Percentiles rank a stretch among this genome's conserved stretches.
Evolutionary conservation across 164 flowering plant species (phyloP).

Genomic region (Tetrastigma voinierianum): DNA sequence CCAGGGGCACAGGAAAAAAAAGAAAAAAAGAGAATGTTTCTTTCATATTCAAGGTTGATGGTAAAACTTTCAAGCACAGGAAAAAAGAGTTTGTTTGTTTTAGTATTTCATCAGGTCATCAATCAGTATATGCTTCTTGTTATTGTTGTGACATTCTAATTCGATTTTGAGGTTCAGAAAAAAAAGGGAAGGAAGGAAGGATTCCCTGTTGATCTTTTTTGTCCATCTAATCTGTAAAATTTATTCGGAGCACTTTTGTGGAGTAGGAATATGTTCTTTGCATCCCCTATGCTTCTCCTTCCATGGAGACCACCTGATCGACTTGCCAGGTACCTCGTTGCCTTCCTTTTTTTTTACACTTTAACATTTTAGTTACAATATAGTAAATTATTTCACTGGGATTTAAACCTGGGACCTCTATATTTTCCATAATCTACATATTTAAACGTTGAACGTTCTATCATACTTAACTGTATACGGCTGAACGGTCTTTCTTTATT

Average conservation of each 20-base stretch:
- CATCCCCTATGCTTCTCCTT: not conserved
- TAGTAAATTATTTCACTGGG: too few species aligned
- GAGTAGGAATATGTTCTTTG: not conserved
- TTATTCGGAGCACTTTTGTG: slow-evolving; percentile 7
- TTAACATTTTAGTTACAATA: too few species aligned
- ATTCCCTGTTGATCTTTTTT: slow-evolving; percentile 4
- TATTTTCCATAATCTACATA: too few species aligned
- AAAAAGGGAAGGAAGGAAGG: not conserved
- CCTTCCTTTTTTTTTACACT: too few species aligned
- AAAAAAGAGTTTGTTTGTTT: not conserved
- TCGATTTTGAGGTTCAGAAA: slow-evolving; percentile 13
- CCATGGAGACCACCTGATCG: too few species aligned
- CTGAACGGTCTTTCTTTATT: too few species aligned
- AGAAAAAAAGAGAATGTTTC: not conserved
- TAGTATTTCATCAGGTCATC: not conserved
- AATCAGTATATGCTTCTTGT: slow-evolving; percentile 1
- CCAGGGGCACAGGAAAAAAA: not conserved
- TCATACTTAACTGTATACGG: too few species aligned
- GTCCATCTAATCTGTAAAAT: slow-evolving; percentile 13
- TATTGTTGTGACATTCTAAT: slow-evolving; percentile 11
- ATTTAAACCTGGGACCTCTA: too few species aligned
- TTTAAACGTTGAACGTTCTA: too few species aligned
- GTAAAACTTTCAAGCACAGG: not conserved
- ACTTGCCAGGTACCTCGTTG: too few species aligned
- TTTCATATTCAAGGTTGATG: not conserved